These are phyloP conservation scores for Penicillium nordicum DNA, from an alignment of 2,329 filamentous ascomycete species.

Conservation along the genomic window DNA sequence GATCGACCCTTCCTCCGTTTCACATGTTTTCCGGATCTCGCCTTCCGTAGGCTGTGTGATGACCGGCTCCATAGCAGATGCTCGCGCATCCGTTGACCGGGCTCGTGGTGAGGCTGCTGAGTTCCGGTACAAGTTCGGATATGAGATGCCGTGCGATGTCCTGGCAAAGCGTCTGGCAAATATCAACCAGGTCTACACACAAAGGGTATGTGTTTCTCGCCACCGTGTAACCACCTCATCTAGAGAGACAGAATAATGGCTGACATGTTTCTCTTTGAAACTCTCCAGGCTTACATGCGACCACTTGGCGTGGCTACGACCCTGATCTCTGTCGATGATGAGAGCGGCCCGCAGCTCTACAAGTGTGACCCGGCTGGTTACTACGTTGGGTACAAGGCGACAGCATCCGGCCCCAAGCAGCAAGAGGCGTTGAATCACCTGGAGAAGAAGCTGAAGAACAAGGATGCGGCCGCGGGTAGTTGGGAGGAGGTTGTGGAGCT, in stretches of 20 bases:
- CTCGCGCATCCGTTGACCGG: constrained; percentile 84
- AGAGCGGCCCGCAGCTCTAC: constrained; percentile 91
- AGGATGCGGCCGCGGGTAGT: constrained; percentile 83
- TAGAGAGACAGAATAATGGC: not conserved
- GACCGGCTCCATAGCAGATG: constrained; percentile 97
- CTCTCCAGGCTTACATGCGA: constrained; percentile 83
- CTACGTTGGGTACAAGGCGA: constrained; percentile 98
- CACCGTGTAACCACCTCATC: not conserved
- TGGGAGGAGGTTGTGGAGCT: constrained; percentile 99
- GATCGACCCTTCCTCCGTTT: constrained; percentile 94
- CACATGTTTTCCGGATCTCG: constrained; percentile 95
- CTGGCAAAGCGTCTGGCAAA: constrained; percentile 95
- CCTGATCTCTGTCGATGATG: constrained; percentile 87
- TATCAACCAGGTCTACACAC: constrained; percentile 98
- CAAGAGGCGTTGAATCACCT: constrained; percentile 98
- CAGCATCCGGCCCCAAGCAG: constrained; percentile 94
- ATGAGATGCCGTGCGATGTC: constrained; percentile 98
- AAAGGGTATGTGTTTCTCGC: constrained; percentile 63
- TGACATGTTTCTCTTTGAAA: constrained; percentile 1
- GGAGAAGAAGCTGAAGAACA: constrained; percentile 99
- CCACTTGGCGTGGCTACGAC: constrained; percentile 94
- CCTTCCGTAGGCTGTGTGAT: constrained; percentile 96
- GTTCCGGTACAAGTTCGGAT: constrained; percentile 97
- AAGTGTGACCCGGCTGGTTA: constrained; percentile 98
- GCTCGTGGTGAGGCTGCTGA: constrained; percentile 94